phyloP scores from a whole-genome alignment of 768 basidiomycete genomes.

The Suillus fuscotomentosus region DNA sequence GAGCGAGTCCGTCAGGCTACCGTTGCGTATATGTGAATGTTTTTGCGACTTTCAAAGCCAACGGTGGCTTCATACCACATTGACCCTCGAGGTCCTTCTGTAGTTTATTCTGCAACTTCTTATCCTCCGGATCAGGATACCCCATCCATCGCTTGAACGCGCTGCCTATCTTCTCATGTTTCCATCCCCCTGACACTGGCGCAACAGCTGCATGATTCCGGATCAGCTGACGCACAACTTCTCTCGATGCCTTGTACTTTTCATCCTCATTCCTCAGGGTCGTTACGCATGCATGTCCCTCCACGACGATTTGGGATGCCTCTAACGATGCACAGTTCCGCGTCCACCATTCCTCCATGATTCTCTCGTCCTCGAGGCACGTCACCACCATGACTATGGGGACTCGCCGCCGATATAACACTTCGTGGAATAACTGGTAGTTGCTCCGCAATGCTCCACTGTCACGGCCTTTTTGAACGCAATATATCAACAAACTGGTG shows the following conservation, averaged over 20 bases:
- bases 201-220: background rate
- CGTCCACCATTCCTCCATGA: slow-evolving; percentile 38
- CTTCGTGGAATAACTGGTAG: slow-evolving; percentile 38
- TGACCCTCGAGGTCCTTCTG: background rate
- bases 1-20: background rate
- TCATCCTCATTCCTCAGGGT: slow-evolving; percentile 28
- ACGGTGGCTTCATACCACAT: background rate
- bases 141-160: background rate
- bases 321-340: slow-evolving; percentile 26
- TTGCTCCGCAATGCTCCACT: slow-evolving; percentile 33
- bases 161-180: background rate
- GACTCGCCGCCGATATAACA: slow-evolving; percentile 37
- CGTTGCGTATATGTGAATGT: background rate
- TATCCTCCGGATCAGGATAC: background rate
- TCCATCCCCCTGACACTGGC: background rate
- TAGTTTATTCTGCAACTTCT: background rate
- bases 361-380: slow-evolving; percentile 34
- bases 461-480: slow-evolving; percentile 34
- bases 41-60: background rate
- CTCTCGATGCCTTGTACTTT: slow-evolving; percentile 35
- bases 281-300: slow-evolving; percentile 42
- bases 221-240: slow-evolving; percentile 19
- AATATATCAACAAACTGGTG: slow-evolving; percentile 36
- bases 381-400: slow-evolving; percentile 41
- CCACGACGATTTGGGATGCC: slow-evolving; percentile 24